Percentiles rank a stretch among this genome's conserved stretches.
These are phyloP conservation scores for Colletotrichum cordylinicola DNA, from an alignment of 2,329 filamentous ascomycete species.

Conservation along the genomic window DNA sequence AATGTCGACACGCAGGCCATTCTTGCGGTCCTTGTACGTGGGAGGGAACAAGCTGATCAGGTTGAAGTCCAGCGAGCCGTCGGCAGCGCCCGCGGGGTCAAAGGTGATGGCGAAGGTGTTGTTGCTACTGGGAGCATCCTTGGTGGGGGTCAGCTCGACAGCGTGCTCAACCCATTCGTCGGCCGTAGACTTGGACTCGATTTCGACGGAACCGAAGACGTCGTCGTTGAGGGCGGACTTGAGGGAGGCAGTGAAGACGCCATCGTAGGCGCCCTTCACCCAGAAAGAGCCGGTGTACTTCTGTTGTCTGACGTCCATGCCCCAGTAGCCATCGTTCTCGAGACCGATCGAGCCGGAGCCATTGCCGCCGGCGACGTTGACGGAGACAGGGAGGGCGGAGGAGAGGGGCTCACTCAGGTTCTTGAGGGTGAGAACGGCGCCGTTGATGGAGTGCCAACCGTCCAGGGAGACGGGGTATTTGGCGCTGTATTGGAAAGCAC, in stretches of 20 bases:
- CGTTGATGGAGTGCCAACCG: constrained; percentile 51
- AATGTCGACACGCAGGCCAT: constrained; percentile 63
- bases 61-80: constrained; percentile 58
- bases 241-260: constrained; percentile 52
- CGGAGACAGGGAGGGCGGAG: constrained; percentile 54
- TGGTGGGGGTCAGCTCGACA: constrained; percentile 46
- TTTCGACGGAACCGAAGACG: constrained; percentile 50
- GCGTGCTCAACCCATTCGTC: constrained; percentile 58
- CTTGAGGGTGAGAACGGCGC: constrained; percentile 51
- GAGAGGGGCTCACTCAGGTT: constrained; percentile 54
- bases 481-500: constrained; percentile 67
- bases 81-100: constrained; percentile 42
- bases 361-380: constrained; percentile 46
- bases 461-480: constrained; percentile 47
- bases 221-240: constrained; percentile 49
- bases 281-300: constrained; percentile 59
- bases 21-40: constrained; percentile 62
- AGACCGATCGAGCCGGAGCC: constrained; percentile 47
- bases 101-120: constrained; percentile 63
- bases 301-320: constrained; percentile 55
- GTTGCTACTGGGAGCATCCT: constrained; percentile 57
- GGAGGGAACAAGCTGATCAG: constrained; percentile 66
- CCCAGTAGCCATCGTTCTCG: constrained; percentile 62
- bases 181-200: constrained; percentile 46
- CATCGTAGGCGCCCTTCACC: constrained; percentile 54